Evolutionary conservation across 2,329 filamentous ascomycete species (phyloP).

Genomic region (Cucurbitaria berberidis): DNA sequence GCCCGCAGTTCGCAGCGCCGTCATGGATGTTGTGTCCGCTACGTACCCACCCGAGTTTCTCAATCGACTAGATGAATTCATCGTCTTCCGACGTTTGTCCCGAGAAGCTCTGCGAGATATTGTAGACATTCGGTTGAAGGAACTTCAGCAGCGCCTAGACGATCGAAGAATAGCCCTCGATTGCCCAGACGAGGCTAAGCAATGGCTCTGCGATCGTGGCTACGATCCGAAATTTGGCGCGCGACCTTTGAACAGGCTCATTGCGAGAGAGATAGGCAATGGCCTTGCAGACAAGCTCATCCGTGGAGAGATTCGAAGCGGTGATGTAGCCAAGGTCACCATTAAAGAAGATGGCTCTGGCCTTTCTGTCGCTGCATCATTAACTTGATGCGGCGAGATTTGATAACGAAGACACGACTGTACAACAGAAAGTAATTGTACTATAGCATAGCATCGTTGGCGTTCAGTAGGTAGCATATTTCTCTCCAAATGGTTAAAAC

Average conservation of each 20-base stretch:
- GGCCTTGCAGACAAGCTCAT: slow-evolving; percentile 91
- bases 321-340: slow-evolving; percentile 73
- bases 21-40: slow-evolving; percentile 84
- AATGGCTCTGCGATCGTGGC: slow-evolving; percentile 86
- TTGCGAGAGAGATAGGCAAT: slow-evolving; percentile 89
- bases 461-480: slow-evolving; percentile 14
- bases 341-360: slow-evolving; percentile 62
- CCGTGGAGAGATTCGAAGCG: slow-evolving; percentile 76
- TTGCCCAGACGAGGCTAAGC: slow-evolving; percentile 73
- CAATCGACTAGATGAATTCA: slow-evolving; percentile 96
- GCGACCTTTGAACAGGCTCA: slow-evolving; percentile 86
- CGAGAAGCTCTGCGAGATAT: slow-evolving; percentile 82
- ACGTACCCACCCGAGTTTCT: slow-evolving; percentile 90
- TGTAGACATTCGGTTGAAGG: slow-evolving; percentile 86
- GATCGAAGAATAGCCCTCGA: slow-evolving; percentile 81
- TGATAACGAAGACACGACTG: slow-evolving; percentile 31
- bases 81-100: slow-evolving; percentile 89
- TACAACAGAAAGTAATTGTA: slow-evolving; percentile 24
- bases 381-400: slow-evolving; percentile 10
- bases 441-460: slow-evolving; percentile 14
- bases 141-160: slow-evolving; percentile 81
- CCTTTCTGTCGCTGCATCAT: slow-evolving; percentile 27
- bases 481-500: slow-evolving; percentile 8
- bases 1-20: slow-evolving; percentile 73
- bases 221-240: slow-evolving; percentile 94